Evolutionary conservation across 2,329 filamentous ascomycete species (phyloP).

Genomic region (Colletotrichum brevisporum): DNA sequence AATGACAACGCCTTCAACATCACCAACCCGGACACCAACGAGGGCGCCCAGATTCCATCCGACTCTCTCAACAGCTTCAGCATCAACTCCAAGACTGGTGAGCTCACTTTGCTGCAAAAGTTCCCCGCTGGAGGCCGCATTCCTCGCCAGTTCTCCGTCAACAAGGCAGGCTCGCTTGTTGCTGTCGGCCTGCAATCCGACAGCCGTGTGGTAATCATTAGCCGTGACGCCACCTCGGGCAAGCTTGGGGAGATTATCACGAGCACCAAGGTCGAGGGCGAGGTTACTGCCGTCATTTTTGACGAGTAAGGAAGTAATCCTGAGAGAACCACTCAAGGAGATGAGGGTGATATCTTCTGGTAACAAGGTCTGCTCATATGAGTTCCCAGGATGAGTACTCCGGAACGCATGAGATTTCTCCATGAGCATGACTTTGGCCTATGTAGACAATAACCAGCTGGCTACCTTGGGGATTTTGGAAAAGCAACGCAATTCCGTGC

Average conservation of each 20-base stretch:
- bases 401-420: too few relatives aligned
- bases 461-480: too few relatives aligned
- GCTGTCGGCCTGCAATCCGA: conserved; percentile 77
- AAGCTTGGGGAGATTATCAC: conserved; percentile 64
- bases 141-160: conserved; percentile 79
- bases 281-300: conserved; percentile 64
- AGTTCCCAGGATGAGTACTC: too few relatives aligned
- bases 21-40: conserved; percentile 59
- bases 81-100: conserved; percentile 68
- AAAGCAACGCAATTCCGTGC: too few relatives aligned
- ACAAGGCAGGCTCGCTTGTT: conserved; percentile 73
- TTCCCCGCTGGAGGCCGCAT: conserved; percentile 74
- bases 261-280: conserved; percentile 57
- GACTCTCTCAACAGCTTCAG: conserved; percentile 76
- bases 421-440: too few relatives aligned
- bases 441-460: too few relatives aligned
- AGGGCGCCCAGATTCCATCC: conserved; percentile 59
- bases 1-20: conserved; percentile 69
- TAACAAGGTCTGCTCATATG: too few relatives aligned
- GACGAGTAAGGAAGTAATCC: conserved; percentile 51
- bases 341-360: too few relatives aligned
- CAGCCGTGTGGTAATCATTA: conserved; percentile 72
- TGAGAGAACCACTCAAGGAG: neutral
- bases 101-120: conserved; percentile 68
- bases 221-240: conserved; percentile 72